Evolutionary conservation across 495 filamentous ascomycete genomes (phyloP), one percentile per base, ranked within the genome.

Genomic region (Talaromyces thailandensis): DNA sequence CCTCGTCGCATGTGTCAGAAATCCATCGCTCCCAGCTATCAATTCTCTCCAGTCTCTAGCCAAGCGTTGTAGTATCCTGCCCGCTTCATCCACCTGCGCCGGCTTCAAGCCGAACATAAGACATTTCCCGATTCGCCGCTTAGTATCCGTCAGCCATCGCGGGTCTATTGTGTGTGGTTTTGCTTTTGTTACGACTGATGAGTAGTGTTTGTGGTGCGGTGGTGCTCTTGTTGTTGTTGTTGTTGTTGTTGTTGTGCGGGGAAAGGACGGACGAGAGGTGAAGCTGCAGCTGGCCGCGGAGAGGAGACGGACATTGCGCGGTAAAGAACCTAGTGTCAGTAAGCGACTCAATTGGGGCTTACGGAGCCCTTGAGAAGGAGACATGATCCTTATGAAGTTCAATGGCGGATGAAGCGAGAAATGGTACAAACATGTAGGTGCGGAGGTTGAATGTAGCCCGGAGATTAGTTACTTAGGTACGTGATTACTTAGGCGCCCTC

Each of bases 1-100:
- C 28, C 87, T 75, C 61, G 81, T 78, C 57, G 80, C 79, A 18
- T 81, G 84, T 0, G 88, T 88, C 63, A 97, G 69, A 69, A 88
- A 98, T 4, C 93, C 93, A 66, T 96, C 89, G 62, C 84, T 85
- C 1, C 90, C 90, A 0, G 86, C 90, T 31, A 90, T 70, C 63
- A 96, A 75, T 62, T 84, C 83, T 57, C 89, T 81, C 93, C 93
- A 98, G 63, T 96, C 88, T 8, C 66, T 72, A 2, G 85, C 83
- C 9, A 96, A 67, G 18, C 83, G 79, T 52, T 76, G 73, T 24
- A 93, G 65, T 5, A 96, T 78, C 2, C 63, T 66, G 1, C 84
- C 84, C 0, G 88, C 90, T 28, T 85, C 81, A 0, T 75, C 65
- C 4, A 84, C 70, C 68, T 97, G 92, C 23, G 69, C 64, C 5